phyloP scores from a whole-genome alignment of 495 filamentous ascomycete genomes.

The Talaromyces liani region DNA sequence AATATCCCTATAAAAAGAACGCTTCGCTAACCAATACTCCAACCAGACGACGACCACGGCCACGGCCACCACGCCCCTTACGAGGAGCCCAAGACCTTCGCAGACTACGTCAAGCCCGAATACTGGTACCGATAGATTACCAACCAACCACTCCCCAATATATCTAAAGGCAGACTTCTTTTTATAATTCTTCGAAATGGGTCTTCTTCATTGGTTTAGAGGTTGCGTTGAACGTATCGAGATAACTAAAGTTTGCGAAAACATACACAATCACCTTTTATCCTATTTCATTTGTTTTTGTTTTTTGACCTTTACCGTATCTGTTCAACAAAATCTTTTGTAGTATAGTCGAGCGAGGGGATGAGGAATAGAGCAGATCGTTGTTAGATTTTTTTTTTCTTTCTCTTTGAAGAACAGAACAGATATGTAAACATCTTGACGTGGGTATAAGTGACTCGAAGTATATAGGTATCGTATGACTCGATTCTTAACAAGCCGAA shows the following conservation, averaged over 20 bases:
- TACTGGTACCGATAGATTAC: constrained; percentile 66
- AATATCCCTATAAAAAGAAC: no score
- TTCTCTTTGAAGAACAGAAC: background rate
- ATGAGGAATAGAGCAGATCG: constrained; percentile 6
- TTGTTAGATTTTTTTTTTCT: background rate
- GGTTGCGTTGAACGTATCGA: background rate
- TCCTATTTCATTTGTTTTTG: background rate
- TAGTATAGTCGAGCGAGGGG: constrained; percentile 9
- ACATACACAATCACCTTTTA: background rate
- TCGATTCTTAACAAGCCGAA: no score
- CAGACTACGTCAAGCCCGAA: constrained; percentile 84
- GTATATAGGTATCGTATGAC: no score
- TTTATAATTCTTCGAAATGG: background rate
- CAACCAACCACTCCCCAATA: background rate
- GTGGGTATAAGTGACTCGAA: no score
- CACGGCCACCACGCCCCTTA: constrained; percentile 49
- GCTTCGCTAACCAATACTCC: no score
- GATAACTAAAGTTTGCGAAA: background rate
- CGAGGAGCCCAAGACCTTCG: constrained; percentile 84
- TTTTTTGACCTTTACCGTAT: background rate
- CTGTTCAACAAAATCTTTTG: background rate
- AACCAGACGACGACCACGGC: constrained; percentile 36
- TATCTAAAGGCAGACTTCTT: background rate
- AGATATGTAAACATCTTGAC: background rate
- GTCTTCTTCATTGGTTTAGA: background rate